Percentiles rank a stretch among this genome's conserved stretches.
These are phyloP conservation scores for Rubia balearica DNA, from an alignment of 305 asterid genomes.

Conservation along the genomic window DNA sequence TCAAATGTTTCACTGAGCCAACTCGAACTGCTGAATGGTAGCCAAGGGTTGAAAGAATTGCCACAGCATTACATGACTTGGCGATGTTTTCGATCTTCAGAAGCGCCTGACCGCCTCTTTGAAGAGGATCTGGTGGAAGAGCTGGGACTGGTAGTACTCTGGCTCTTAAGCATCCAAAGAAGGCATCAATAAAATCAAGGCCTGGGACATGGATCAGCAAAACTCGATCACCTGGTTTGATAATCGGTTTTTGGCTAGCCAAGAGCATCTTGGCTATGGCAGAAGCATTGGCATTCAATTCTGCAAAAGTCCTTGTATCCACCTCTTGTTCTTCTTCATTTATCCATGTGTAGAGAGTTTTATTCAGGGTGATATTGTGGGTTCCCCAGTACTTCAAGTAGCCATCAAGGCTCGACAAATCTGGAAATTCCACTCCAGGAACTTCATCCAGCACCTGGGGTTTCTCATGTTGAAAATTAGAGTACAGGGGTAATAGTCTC, in stretches of 20 bases:
- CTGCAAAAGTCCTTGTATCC: conserved; percentile 42
- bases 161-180: conserved; percentile 77
- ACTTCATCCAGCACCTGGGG: conserved; percentile 39
- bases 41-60: conserved; percentile 56
- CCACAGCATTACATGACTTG: conserved; percentile 59
- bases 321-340: conserved; percentile 48
- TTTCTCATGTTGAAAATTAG: conserved; percentile 27
- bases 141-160: conserved; percentile 73
- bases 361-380: conserved; percentile 30
- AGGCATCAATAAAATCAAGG: conserved; percentile 67
- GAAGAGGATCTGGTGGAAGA: conserved; percentile 91
- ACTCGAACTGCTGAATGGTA: conserved; percentile 74
- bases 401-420: conserved; percentile 51
- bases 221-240: conserved; percentile 64
- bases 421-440: conserved; percentile 49
- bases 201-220: conserved; percentile 74
- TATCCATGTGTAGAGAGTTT: conserved; percentile 67
- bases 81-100: conserved; percentile 66
- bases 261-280: conserved; percentile 61
- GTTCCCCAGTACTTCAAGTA: conserved; percentile 70
- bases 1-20: conserved; percentile 49
- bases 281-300: conserved; percentile 57
- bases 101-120: conserved; percentile 81
- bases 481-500: conserved; percentile 47
- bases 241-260: conserved; percentile 48